These are phyloP conservation scores for Elasticomyces elasticus DNA, from an alignment of 495 filamentous ascomycete genomes.

Conservation along the genomic window DNA sequence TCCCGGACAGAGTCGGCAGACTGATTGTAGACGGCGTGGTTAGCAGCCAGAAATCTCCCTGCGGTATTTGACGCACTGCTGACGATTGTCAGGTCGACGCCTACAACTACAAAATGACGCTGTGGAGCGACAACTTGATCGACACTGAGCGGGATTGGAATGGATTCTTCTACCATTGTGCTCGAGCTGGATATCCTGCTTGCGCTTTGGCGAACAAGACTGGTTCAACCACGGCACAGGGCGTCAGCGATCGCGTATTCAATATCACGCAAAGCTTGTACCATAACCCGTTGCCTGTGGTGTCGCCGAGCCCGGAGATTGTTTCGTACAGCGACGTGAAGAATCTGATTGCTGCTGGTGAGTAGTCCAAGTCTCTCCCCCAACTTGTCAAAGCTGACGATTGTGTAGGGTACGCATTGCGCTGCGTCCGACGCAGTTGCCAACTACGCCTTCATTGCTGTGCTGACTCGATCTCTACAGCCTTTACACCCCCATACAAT, in stretches of 20 bases:
- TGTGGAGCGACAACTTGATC: constrained; percentile 28
- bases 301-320: constrained; percentile 24
- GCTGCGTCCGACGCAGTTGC: neutral
- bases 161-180: constrained; percentile 46
- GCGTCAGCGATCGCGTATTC: constrained; percentile 34
- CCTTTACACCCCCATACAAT: constrained; percentile 51
- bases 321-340: constrained; percentile 28
- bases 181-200: constrained; percentile 37
- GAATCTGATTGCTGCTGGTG: constrained; percentile 32
- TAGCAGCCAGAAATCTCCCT: too few relatives aligned
- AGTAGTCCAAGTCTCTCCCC: neutral
- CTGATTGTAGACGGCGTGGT: constrained; percentile 44
- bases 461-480: neutral
- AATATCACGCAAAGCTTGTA: constrained; percentile 37
- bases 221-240: constrained; percentile 28
- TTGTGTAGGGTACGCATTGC: neutral
- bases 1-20: constrained; percentile 41
- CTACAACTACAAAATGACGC: constrained; percentile 33
- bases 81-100: constrained; percentile 29
- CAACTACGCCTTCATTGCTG: neutral
- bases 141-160: constrained; percentile 40
- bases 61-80: too few relatives aligned
- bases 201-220: constrained; percentile 39
- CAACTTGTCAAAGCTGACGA: neutral
- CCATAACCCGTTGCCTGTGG: constrained; percentile 42